Base-by-base conservation (phyloP, 2,329 filamentous ascomycete genomes). In the Talaromyces atroroseus region DNA sequence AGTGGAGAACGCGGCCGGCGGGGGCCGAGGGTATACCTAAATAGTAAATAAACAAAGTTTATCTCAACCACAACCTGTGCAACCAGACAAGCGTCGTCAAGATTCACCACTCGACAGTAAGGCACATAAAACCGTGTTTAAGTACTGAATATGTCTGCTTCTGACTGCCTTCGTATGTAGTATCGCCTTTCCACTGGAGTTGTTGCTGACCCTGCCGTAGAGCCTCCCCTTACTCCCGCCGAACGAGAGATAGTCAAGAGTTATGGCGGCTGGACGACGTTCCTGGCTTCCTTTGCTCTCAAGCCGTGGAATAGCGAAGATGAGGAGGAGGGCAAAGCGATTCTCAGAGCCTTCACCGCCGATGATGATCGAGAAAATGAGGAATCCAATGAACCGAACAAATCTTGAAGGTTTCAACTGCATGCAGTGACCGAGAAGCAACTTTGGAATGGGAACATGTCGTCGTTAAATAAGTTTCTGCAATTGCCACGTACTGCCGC, bases 181-280 rank as follows among this genome's bases (percentile, higher is more conserved):
- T 11, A 8, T 29, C 26, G 24, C 11, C 26, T 14, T 10, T 29
- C 32, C 16, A 8, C 40, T 53, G 38, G 44, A 6, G 18, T 7
- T 21, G 10, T 55, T 38, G 1, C 32, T 48, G 26, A 52, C 11
- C 11, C 29, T 42, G 1, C 6, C 20, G 5, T 21, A 68, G 66
- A 68, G 3, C 66, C 66, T 12, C 61, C 63, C 11, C 65, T 67
- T n/a, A 61, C 60, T 18, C 58, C 63, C 16, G 61, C 54, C 3
- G 63, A 70, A 44, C 62, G 63, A 14, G 47, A 47, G 2, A 63
- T 67, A 11, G 63, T 68, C 52, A 65, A 67, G 40, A 48, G 40
- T 26, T 68, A 67, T 23, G 67, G 65, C 11, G 62, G 65, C 11
- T 69, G 67, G 68, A 63, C 63, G 1, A 11, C 29, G 2, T 70